Evolutionary conservation across 2,329 filamentous ascomycete genomes (phyloP), one percentile per base, ranked within the genome.

Genomic region (Diaporthe amygdali): DNA sequence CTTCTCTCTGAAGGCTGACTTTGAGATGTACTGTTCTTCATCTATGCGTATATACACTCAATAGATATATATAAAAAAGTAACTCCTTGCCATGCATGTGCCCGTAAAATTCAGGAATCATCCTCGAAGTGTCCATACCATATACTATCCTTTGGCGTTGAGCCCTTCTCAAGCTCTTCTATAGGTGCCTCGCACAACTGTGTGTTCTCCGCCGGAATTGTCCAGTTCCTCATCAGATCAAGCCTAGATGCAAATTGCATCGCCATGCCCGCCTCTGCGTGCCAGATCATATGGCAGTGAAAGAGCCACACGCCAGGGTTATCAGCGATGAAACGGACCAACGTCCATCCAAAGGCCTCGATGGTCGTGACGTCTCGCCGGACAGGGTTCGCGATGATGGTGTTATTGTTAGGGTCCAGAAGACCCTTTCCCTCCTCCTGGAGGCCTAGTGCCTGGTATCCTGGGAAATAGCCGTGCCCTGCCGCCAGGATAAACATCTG

Each of bases 391-490:
- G 74, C 74, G 9, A 81, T 39, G 37, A 78, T 70, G 17, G 78
- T 77, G 6, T 75, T 68, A 70, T 85, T 82, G 25, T 74, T 72
- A 3, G 82, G 73, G 69, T 82, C 76, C 3, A 84, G 76, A 17
- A 80, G 74, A 0, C 81, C 81, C 55, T 75, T 76, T 10, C 81
- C 81, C 6, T 76, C 76, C 4, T 76, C 75, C 9, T 72, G 47
- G 3, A 86, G 74, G 7, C 79, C 79, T 0, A 85, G 74, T 4
- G 74, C 73, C 8, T 76, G 77, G 73, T 86, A 86, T 2, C 84
- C 83, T 0, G 84, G 84, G 61, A 85, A 86, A 71, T 83, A 87
- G 75, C 90, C 92, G 82, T 95, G 93, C 76, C 94, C 94, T 41
- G 75, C 74, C n/a, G 75, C 82, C 12, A 82, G 77, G 22, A 90